Evolutionary conservation across 169 alveolate species (phyloP), one percentile per base, ranked within the genome.

Genomic region (Plasmodium sp.): DNA sequence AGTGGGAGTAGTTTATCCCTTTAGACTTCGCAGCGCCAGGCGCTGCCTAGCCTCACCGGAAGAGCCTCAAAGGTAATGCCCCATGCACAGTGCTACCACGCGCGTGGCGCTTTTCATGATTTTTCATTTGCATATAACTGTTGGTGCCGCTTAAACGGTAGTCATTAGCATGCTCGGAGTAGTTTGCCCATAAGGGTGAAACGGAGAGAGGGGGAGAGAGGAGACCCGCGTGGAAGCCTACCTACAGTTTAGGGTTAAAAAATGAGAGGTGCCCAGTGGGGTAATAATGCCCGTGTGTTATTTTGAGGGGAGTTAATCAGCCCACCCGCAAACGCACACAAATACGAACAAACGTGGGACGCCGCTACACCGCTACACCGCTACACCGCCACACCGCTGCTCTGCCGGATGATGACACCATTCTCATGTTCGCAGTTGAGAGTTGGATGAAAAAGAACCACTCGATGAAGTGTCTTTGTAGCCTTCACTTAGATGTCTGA

Each of bases 401-500:
- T 84, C 45, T 80, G 39, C 6, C 31, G 94, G 62, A 79, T 77
- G 94, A 88, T 75, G 94, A 88, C 67, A 88, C 27, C 22, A 31
- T n/a, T 88, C 74, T 79, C 86, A 75, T 79, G 94, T 88, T 88
- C 94, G 94, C 94, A 88, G 94, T 88, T 79, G 94, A 79, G 88
- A 75, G 85, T 43, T 88, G 33, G 22, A n/a, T 22, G 51, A 33
- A 43, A 1, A 3, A 72, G 27, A 48, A 48, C 67, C n/a, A 41
- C 88, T 88, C 88, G 31, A 88, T 88, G 88, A 79, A 75, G 18
- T 33, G n/a, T 34, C 36, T 72, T 85, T 72, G 73, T 75, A 88
- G 94, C 94, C 94, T 88, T 88, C 83, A 54, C 94, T 88, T 88
- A 88, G 94, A 88, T 88, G 94, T 88, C 94, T 88, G 94, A 88